These are phyloP conservation scores for Biscogniauxia sp. DNA, from an alignment of 2,329 filamentous ascomycete species.

Conservation along the genomic window DNA sequence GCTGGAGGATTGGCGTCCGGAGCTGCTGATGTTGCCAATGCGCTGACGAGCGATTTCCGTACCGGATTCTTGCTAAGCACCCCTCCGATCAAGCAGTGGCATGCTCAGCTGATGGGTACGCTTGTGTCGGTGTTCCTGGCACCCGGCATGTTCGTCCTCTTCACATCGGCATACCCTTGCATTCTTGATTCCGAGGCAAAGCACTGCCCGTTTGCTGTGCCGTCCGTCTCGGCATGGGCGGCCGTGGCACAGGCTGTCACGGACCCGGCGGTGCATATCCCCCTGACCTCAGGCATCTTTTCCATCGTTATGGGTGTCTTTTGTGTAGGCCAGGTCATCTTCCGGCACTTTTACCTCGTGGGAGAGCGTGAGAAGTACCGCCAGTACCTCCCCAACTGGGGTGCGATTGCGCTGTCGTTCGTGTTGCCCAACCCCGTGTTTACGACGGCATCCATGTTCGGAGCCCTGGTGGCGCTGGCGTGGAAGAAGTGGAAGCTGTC, in stretches of 20 bases:
- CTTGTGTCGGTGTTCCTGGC: conserved; percentile 65
- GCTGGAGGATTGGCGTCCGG: conserved; percentile 58
- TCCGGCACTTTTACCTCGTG: conserved; percentile 54
- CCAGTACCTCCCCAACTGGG: conserved; percentile 60
- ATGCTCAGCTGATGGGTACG: conserved; percentile 62
- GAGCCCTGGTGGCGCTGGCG: conserved; percentile 47
- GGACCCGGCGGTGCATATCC: conserved; percentile 54
- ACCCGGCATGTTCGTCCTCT: conserved; percentile 65
- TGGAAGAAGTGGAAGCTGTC: conserved; percentile 54
- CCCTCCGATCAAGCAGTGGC: conserved; percentile 63
- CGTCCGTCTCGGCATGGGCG: conserved; percentile 64
- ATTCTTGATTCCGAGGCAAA: conserved; percentile 50
- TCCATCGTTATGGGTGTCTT: conserved; percentile 54
- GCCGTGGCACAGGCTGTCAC: conserved; percentile 64
- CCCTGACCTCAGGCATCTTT: conserved; percentile 54
- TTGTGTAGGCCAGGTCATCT: conserved; percentile 48
- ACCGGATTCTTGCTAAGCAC: conserved; percentile 66
- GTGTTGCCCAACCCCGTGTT: conserved; percentile 56
- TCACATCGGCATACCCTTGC: conserved; percentile 67
- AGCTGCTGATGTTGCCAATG: conserved; percentile 52
- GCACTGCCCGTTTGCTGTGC: conserved; percentile 59
- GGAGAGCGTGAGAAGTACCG: conserved; percentile 53
- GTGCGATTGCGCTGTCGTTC: conserved; percentile 58
- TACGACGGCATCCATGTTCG: conserved; percentile 57
- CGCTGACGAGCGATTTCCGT: conserved; percentile 62